Evolutionary conservation across 768 basidiomycete genomes (phyloP), one percentile per base, ranked within the genome.

Genomic region (Leccinellum luteum): DNA sequence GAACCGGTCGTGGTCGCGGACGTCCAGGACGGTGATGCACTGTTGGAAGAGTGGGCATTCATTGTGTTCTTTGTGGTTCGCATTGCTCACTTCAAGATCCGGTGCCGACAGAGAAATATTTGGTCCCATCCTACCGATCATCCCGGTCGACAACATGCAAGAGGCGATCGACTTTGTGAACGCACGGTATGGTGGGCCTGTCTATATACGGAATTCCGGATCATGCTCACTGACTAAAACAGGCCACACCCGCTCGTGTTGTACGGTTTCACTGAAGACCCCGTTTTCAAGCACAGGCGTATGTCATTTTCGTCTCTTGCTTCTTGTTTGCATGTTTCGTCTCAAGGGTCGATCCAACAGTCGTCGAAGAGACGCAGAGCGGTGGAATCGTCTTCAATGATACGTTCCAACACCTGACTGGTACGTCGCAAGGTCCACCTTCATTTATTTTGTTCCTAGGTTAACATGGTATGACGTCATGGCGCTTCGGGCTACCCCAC

Each of bases 51-150:
- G 84, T 86, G 57, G 48, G 79, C 3, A 7, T 21, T 13, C 19
- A 13, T 44, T 7, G 10, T 27, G 9, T 19, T n/a, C 41, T 43
- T 68, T 3, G 38, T 19, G 14, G 31, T n/a, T 17, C 13, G 8
- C 4, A 2, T 27, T 4, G 21, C 47, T 58, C 25, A 50, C 31
- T 21, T 17, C 43, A 28, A 19, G n/a, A 23, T 30, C n/a, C 60
- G n/a, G n/a, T n/a, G n/a, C n/a, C n/a, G n/a, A n/a, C n/a, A 89
- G 88, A 59, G 90, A 91, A 67, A 67, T 90, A 3, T 92, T 92
- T 61, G 90, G 87, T 0, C 89, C 90, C 0, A 68, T 91, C 23
- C 64, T 91, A 7, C 83, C 89, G 1, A 76, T 92, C 47, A 63
- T 90, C 13, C 73, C 82, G 0, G 79, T 90, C 1, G 80, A 84